Percentiles rank a stretch among this genome's conserved stretches.
phyloP scores from a whole-genome alignment of 208 protist genomes.

The Zelonia costaricensis region DNA sequence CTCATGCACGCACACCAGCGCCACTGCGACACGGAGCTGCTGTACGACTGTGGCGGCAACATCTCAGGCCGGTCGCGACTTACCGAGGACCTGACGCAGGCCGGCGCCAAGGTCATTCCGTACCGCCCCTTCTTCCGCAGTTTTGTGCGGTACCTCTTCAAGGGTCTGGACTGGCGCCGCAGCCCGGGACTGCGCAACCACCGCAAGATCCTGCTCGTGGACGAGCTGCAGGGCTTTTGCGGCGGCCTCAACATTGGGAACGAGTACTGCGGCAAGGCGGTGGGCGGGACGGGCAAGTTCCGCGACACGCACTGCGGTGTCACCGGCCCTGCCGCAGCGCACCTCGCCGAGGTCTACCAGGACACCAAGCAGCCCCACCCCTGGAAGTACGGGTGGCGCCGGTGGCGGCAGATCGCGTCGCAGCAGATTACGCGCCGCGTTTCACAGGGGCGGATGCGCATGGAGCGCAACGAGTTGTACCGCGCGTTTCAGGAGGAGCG shows the following conservation, averaged over 20 bases:
- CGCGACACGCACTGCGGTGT: conserved; percentile 88
- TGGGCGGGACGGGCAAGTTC: conserved; percentile 78
- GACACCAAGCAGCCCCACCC: conserved; percentile 84
- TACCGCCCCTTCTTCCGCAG: conserved; percentile 87
- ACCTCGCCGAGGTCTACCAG: conserved; percentile 84
- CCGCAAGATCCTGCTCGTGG: conserved; percentile 90
- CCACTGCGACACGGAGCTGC: conserved; percentile 76
- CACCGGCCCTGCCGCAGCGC: conserved; percentile 64
- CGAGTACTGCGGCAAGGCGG: conserved; percentile 81
- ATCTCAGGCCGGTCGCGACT: conserved; percentile 82
- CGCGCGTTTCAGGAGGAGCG: conserved; percentile 31
- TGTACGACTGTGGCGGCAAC: conserved; percentile 92
- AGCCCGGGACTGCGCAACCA: conserved; percentile 92
- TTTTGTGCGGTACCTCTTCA: conserved; percentile 62
- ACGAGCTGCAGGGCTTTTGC: conserved; percentile 82
- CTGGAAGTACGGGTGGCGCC: conserved; percentile 78
- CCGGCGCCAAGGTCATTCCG: conserved; percentile 74
- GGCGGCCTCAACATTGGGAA: conserved; percentile 94
- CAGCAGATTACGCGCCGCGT: conserved; percentile 44
- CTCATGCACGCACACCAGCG: conserved; percentile 73
- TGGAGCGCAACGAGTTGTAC: conserved; percentile 30
- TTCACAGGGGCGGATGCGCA: conserved; percentile 31
- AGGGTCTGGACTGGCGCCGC: conserved; percentile 69
- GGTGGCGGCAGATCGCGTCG: conserved; percentile 85
- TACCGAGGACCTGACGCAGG: conserved; percentile 65